Base-by-base conservation (phyloP, 306 rosid genomes). In the Medicago arabica region DNA sequence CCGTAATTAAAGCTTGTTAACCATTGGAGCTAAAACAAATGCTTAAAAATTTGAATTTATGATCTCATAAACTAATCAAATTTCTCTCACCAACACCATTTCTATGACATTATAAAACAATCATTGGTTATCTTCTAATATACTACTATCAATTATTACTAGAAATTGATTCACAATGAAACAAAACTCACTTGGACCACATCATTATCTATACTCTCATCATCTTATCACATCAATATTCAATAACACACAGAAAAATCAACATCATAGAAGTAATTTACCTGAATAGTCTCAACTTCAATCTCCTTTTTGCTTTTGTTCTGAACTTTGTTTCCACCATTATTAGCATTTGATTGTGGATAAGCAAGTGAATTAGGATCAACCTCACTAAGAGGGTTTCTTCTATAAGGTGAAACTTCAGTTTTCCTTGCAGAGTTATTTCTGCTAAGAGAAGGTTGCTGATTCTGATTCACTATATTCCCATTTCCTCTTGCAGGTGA, bases 361-460 rank as follows among this genome's bases (percentile, higher is more conserved):
- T 86, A 78, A 59, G 88, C 76, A 31, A 87, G 85, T 28, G 95
- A 72, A 63, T 93, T 91, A 9, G 92, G 80, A 77, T 96, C 99
- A 67, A 92, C 81, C 66, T 96, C 99, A 76, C 88, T 80, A 28
- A 90, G 67, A 4, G 99, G 97, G 61, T 92, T 90, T 83, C 99
- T 96, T 85, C 96, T 85, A 46, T 73, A 87, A 67, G 99, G 99
- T 36, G 99, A 96, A 0, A 86, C 91, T 78, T 96, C 99, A 11
- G 97, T 86, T 81, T 92, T 96, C 80, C 93, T 91, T 18, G 91
- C 84, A 59, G 96, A 81, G 88, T 83, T 96, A 86, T 83, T 96
- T 3, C 97, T 89, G 83, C 98, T 88, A 46, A 96, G 91, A 0
- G 97, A 90, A 3, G 93, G 89, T 72, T 86, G 88, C 50, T 86